Base-by-base conservation (phyloP, 179 eudicot species). In the Corrigiola litoralis region DNA sequence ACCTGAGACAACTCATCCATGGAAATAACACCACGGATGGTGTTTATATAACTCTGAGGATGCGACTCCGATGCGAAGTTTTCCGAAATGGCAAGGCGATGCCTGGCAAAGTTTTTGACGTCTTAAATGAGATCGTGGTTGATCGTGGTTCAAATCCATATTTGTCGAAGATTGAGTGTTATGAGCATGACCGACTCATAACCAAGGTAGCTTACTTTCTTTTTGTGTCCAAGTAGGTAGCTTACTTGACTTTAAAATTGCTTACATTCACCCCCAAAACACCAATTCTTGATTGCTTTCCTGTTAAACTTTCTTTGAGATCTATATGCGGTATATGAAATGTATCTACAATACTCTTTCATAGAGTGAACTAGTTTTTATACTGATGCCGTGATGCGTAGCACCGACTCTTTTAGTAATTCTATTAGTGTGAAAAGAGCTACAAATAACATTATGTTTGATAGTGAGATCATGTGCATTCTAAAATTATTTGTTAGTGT, bases 81-180 rank as follows among this genome's bases (percentile, higher is more conserved):
- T 86, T 81, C 46, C 83, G 99, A 48, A 87, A 82, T 63, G 96
- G 99, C 58, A 88, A 83, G 73, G 79, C 91, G 58, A 65, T 94
- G 91, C 94, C 96, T 25, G 99, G 97, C 24, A 94, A 94, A 87
- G 76, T 94, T 31, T 94, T 90, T 80, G 95, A 94, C 70, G 86
- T 94, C 76, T 80, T 94, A 49, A 94, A 94, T 65, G 99, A 90
- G 80, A 79, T 94, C 36, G 97, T 94, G 72, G 91, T 94, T 76
- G 99, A 94, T 78, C 99, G 99, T 58, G 99, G 99, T 61, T 94
- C 99, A 24, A 94, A 90, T 77, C 99, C 99, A 8, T 90, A 94
- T 74, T 80, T 94, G 58, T 94, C 99, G 1, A 94, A 94, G 76
- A 85, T 94, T 47, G 99, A 94, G 75, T 94, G 99, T 42, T 94